phyloP scores from a whole-genome alignment of 176 grass and related monocot genomes.

The Panicum miliaceum region DNA sequence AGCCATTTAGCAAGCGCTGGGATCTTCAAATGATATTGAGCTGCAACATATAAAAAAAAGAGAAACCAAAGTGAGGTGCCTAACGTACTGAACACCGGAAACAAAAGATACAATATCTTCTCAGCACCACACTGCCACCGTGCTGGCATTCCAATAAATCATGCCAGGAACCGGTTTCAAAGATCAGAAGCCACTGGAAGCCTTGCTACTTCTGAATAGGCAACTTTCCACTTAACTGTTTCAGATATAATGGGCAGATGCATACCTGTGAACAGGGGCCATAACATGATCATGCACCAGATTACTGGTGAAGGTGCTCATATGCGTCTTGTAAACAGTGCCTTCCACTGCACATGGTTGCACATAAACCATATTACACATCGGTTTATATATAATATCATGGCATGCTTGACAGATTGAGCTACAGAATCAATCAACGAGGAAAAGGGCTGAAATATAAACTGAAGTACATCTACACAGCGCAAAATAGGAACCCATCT shows the following conservation, averaged over 20 bases:
- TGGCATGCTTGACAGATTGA: background rate
- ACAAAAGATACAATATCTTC: too few species aligned
- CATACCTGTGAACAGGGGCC: background rate
- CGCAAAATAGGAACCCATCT: background rate
- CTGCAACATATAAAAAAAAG: background rate
- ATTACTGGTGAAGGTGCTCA: background rate
- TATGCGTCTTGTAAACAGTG: background rate
- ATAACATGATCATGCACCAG: background rate
- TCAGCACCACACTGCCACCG: too few species aligned
- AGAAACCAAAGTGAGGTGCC: background rate
- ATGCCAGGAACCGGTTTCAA: background rate
- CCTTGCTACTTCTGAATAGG: background rate
- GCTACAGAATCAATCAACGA: background rate
- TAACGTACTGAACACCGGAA: too few species aligned
- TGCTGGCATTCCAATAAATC: background rate
- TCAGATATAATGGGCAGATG: background rate
- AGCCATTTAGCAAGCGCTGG: background rate
- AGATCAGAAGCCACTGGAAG: background rate
- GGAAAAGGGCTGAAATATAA: background rate
- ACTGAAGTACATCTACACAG: background rate
- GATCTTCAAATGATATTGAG: background rate
- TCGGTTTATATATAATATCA: background rate
- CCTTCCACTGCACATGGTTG: background rate
- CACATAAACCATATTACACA: too few species aligned
- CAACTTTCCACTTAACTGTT: background rate